Evolutionary conservation across 768 basidiomycete species (phyloP), one percentile per base, ranked within the genome.

Genomic region (Naganishia kalamii): DNA sequence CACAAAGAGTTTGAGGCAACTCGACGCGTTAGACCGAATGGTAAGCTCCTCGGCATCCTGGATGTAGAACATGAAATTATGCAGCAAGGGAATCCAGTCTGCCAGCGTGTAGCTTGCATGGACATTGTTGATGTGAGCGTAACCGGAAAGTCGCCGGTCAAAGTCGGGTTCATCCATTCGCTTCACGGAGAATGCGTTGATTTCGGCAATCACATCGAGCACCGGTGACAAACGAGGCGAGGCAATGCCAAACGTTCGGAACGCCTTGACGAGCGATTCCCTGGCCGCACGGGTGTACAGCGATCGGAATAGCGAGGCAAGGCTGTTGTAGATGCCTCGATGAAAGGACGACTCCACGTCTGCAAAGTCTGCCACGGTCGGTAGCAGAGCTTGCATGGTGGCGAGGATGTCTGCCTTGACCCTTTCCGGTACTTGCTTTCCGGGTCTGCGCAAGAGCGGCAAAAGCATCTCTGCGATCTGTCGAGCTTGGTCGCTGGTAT

Each of bases 131-230:
- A 57, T 57, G 17, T 35, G 54, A 12, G 54, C 54, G 54, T 57
- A 57, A 23, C 54, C 54, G 33, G 78, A 75, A 2, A 98, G 80
- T 1, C 96, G 87, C 30, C 85, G 83, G 63, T 93, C 89, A 69
- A 96, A 97, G 76, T 98, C 91, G 2, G 92, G 89, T 73, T 98
- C 92, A 63, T 94, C 91, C 35, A 92, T 77, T 7, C 92, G 83
- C 70, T 85, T 88, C 0, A 77, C 76, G 0, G 92, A 94, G 74
- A 87, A 99, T 0, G 94, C 86, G 71, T 98, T 98, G 68, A 98
- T 81, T 2, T 79, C 75, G 8, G 82, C 83, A 61, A 91, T 71
- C 4, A 92, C 77, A 7, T 80, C 75, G 0, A 86, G 83, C 0
- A 90, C 67, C 65, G 33, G 71, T 63, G 46, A 32, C 30, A 90